Percentiles rank a stretch among this genome's conserved stretches.
These are phyloP conservation scores for Hortiboletus rubellus DNA, from an alignment of 1,284 basidiomycete species.

Conservation along the genomic window DNA sequence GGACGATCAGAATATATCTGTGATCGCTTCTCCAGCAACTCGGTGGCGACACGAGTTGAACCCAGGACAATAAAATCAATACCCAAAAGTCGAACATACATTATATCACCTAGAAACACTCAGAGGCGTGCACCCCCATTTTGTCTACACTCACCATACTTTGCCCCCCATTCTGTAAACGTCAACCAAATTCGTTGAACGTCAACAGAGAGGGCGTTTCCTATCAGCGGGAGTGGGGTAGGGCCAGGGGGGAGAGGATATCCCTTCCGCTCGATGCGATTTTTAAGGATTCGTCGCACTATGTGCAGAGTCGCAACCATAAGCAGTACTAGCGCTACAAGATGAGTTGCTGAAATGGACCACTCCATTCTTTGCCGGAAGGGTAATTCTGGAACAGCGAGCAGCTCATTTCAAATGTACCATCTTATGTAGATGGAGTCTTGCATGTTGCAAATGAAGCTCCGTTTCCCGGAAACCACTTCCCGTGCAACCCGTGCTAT, in stretches of 20 bases:
- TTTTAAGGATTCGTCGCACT: background rate
- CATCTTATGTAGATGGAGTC: background rate
- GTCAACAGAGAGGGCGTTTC: background rate
- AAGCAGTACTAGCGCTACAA: background rate
- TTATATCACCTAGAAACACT: background rate
- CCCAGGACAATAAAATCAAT: slow-evolving; percentile 1
- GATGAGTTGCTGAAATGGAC: background rate
- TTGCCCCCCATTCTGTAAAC: slow-evolving; percentile 1
- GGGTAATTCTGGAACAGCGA: background rate
- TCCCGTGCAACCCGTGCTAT: no score
- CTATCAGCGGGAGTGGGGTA: slow-evolving; percentile 1
- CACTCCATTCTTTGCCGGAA: background rate
- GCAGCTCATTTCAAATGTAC: background rate
- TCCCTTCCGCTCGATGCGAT: background rate
- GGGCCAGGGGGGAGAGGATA: background rate
- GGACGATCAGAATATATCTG: slow-evolving; percentile 8
- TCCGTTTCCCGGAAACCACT: no score
- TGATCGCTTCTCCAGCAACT: slow-evolving; percentile 7
- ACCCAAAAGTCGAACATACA: slow-evolving; percentile 2
- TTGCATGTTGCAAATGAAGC: no score
- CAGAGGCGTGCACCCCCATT: background rate
- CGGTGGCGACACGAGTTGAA: background rate
- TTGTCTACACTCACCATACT: background rate
- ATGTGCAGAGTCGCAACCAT: background rate
- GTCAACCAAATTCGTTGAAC: background rate